Base-by-base conservation (phyloP, 371 early-diverging fungal species). In the Mortierella polycephala region DNA sequence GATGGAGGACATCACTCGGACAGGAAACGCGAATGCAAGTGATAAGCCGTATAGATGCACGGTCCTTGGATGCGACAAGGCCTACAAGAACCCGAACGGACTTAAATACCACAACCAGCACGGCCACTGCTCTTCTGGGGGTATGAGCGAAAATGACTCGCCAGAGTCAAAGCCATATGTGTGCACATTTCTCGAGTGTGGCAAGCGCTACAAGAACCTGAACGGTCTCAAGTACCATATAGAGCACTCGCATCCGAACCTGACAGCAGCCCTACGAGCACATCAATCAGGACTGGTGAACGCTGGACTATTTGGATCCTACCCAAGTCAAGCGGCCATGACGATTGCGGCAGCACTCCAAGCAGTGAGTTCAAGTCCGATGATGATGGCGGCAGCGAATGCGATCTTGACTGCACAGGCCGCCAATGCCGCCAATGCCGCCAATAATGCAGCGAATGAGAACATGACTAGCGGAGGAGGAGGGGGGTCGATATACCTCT, bases 191-290 rank as follows among this genome's bases (percentile, higher is more conserved):
- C 85, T 86, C 16, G 86, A 84, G 20, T 98, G 98, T 83, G 86
- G 87, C 49, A 96, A 95, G 81, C 85, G 92, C 11, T 98, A 98
- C 86, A 98, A 97, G 86, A 98, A 98, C 84, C 82, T 94, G 69
- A 97, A 96, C 69, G 99, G 99, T 7, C 87, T 98, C 61, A 95
- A 96, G 77, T 96, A 96, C 75, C 96, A 96, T 71, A 88, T 96
- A 60, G 88, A 91, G 71, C 93, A 94, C 62, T 85, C 86, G 12
- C 94, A 94, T 49, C 69, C 72, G 11, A 63, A 68, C 39, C 37
- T 74, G 37, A 68, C 62, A 8, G 69, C 60, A 12, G 69, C 69
- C 4, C 57, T 72, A 45, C 49, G 67, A 14, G 73, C 73, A 1
- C 73, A 72, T 39, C 73, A 72, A 13, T 72, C 73, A 5, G 67